These are phyloP conservation scores for Tremellales sp. DNA, from an alignment of 1,284 basidiomycete genomes.

Conservation along the genomic window DNA sequence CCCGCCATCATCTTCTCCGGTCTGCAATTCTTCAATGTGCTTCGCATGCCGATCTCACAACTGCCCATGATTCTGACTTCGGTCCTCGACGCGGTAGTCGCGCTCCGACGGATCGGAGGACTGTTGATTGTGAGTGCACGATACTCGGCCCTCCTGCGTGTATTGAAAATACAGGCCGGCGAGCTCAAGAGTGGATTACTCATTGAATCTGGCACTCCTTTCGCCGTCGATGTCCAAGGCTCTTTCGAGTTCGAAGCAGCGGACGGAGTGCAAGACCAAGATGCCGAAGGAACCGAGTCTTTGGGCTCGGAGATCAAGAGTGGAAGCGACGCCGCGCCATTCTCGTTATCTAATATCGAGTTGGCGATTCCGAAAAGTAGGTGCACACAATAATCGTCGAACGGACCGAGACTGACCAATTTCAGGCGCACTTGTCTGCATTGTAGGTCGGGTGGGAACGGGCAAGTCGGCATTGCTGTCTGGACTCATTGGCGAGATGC, in stretches of 20 bases:
- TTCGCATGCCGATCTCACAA: constrained; percentile 31
- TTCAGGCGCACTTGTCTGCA: constrained; percentile 27
- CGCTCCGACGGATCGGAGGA: constrained; percentile 5
- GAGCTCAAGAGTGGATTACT: constrained; percentile 58
- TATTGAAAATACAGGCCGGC: constrained; percentile 50
- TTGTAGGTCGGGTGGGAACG: constrained; percentile 38
- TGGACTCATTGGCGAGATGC: constrained; percentile 72
- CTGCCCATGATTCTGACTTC: constrained; percentile 46
- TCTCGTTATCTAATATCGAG: constrained; percentile 4
- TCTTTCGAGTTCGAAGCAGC: constrained; percentile 65
- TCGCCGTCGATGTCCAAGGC: constrained; percentile 59
- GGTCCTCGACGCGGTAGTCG: constrained; percentile 54
- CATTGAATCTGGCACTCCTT: constrained; percentile 51
- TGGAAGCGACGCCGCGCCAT: not conserved
- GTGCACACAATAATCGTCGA: not conserved
- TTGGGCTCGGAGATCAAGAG: not conserved
- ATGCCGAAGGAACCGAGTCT: not conserved
- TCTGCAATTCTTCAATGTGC: constrained; percentile 70
- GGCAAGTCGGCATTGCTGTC: constrained; percentile 58
- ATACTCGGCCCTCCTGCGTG: too few species aligned
- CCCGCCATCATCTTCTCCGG: constrained; percentile 69
- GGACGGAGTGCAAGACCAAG: not conserved
- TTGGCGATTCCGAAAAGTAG: constrained; percentile 8
- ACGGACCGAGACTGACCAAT: not conserved
- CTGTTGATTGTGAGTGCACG: constrained; percentile 8